Base-by-base conservation (phyloP, 2,329 filamentous ascomycete genomes). In the Rhynchosporium agropyri region DNA sequence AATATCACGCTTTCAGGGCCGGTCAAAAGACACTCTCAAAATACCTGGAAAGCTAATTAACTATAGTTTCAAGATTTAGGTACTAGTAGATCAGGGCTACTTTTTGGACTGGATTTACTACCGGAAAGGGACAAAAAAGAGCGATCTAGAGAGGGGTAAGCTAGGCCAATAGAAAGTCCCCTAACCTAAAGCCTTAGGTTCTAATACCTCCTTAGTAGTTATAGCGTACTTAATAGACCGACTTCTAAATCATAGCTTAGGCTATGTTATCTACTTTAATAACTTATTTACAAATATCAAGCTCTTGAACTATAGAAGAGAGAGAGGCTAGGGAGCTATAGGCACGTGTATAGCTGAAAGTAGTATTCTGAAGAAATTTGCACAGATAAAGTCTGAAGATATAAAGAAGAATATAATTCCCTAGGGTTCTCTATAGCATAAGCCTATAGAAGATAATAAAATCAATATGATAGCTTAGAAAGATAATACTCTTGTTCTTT, bases 381-480 rank as follows among this genome's bases (percentile, higher is more conserved):
- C 10, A 20, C 10, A 29, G 28, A 29, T 49, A 12, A 29, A 49
- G 3, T 4, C 26, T 12, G 20, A 49, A 10, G 46, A 49, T 29
- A 12, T 12, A 10, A 49, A 29, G 20, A 49, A 49, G 8, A n/a
- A 49, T 10, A 2, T 1, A 49, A 29, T 49, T 20, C 46, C 46
- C 8, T 49, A 20, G 20, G 20, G 46, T 3, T 28, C 40, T 4
- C 4, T 43, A 13, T 8, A 43, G 5, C 2, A 4, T 9, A 15
- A 8, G n/a, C 3, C 10, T 43, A 43, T 4, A 10, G 40, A 43
- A 43, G 40, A 43, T 2, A 43, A 12, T 1, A 9, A 1, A 43
- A 29, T 49, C n/a, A 49, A 49, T 49, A 49, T 49, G 10, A 49
- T 49, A 29, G 46, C 46, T 2, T 49, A 10, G 20, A 49, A 49